Conservation (phyloP, 1,139 yeast species). For the Tardiomyces blankii region DNA sequence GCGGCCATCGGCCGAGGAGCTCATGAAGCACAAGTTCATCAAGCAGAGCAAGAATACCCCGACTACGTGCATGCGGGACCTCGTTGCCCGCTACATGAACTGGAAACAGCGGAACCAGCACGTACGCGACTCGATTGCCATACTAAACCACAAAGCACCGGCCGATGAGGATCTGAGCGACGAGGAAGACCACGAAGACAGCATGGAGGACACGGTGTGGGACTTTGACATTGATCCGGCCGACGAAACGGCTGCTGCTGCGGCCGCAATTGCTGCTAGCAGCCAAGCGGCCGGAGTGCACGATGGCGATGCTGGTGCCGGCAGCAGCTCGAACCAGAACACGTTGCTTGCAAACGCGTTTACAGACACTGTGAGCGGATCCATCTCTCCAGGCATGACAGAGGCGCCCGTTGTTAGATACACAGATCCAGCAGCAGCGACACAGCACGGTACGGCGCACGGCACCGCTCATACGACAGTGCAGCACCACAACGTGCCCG, state of each 20-base stretch:
- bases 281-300: not conserved
- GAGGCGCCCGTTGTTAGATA: no score
- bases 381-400: no score
- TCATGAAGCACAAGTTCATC: slow-evolving; percentile 63
- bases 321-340: not conserved
- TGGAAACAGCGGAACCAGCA: slow-evolving; percentile 40
- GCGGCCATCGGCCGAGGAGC: slow-evolving; percentile 78
- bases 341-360: not conserved
- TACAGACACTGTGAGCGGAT: not conserved
- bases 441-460: slow-evolving; percentile 2
- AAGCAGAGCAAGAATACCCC: slow-evolving; percentile 49
- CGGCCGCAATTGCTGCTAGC: not conserved
- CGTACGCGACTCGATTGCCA: slow-evolving; percentile 22
- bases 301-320: not conserved
- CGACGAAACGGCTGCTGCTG: not conserved
- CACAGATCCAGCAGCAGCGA: not conserved
- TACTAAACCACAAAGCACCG: slow-evolving; percentile 14
- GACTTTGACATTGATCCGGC: slow-evolving; percentile 22
- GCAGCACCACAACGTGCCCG: not conserved
- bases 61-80: slow-evolving; percentile 54
- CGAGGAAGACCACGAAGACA: slow-evolving; percentile 26
- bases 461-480: slow-evolving; percentile 15
- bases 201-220: slow-evolving; percentile 29
- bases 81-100: slow-evolving; percentile 64
- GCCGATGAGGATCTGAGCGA: slow-evolving; percentile 34